Evolutionary conservation across 352 stramenopile genomes (phyloP).

Genomic region (Blastocystis sp.): DNA sequence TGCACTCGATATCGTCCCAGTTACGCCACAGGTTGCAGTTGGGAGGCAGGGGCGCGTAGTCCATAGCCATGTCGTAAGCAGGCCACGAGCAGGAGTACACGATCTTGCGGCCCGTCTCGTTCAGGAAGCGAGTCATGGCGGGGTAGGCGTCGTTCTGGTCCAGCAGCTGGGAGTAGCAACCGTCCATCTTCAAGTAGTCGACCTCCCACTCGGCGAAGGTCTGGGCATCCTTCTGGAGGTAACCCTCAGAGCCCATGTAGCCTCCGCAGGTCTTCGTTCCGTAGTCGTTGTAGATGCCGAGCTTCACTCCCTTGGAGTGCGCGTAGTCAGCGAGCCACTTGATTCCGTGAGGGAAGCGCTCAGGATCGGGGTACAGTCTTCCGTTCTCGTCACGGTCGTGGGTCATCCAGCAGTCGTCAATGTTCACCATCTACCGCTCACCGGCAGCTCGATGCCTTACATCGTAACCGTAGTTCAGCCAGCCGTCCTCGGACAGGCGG

Average conservation of each 20-base stretch:
- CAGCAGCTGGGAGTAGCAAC: slow-evolving; percentile 72
- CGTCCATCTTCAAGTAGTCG: slow-evolving; percentile 76
- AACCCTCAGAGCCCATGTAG: slow-evolving; percentile 72
- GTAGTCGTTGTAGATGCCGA: slow-evolving; percentile 75
- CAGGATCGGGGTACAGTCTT: slow-evolving; percentile 71
- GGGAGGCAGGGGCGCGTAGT: slow-evolving; percentile 70
- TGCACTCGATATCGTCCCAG: slow-evolving; percentile 73
- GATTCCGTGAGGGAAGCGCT: slow-evolving; percentile 73
- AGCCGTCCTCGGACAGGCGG: slow-evolving; percentile 72
- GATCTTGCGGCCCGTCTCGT: slow-evolving; percentile 72
- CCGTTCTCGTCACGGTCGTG: slow-evolving; percentile 66
- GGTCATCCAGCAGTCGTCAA: slow-evolving; percentile 76
- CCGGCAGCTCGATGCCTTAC: not conserved
- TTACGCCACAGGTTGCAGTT: slow-evolving; percentile 74
- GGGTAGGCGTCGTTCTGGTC: slow-evolving; percentile 70
- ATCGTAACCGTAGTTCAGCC: slow-evolving; percentile 73
- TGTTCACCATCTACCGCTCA: slow-evolving; percentile 71
- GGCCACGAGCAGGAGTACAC: slow-evolving; percentile 73
- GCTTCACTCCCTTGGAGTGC: slow-evolving; percentile 71
- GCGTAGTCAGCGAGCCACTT: slow-evolving; percentile 72
- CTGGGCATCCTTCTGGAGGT: slow-evolving; percentile 72
- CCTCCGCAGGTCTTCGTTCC: slow-evolving; percentile 73
- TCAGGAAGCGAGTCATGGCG: slow-evolving; percentile 70
- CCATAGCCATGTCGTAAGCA: slow-evolving; percentile 70
- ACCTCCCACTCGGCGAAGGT: slow-evolving; percentile 74